Base-by-base conservation (phyloP, 345 rosid species). In the Nasturtium officinale region DNA sequence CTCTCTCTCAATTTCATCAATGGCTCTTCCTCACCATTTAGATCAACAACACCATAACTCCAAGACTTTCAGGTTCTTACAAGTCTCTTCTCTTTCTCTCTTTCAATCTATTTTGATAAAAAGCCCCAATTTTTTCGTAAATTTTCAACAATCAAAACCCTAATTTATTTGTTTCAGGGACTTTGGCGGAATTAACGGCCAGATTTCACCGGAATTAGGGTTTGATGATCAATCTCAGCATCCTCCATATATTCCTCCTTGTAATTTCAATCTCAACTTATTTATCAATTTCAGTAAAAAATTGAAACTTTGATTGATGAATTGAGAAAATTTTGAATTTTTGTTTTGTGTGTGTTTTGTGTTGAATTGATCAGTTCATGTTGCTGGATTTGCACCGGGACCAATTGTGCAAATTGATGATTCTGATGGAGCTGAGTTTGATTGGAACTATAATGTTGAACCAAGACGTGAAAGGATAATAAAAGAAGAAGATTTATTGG, bases 181-280 rank as follows among this genome's bases (percentile, higher is more conserved):
- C 37, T 56, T 85, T 25, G 80, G 69, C 68, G 40, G 83, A 20
- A 73, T 82, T 55, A 88, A 85, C 50, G 79, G 75, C 10, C 93
- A 85, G 85, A 67, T 81, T 82, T 76, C 90, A 13, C 87, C 83
- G 29, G 80, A 80, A 2, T 76, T 78, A 35, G 83, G 75, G 8
- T 85, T 78, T 58, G 77, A 78, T 45, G 89, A 87, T 63, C 88
- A 81, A 56, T 83, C 90, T 68, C 93, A 86, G 38, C 96, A 91
- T 79, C 90, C 91, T 83, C 94, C 97, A 1, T 89, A 89, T 53
- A 69, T 83, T 21, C 96, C 94, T 83, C 90, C 97, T 6, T 87
- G 97, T 92, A 85, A 75, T 43, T 66, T 30, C 45, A 57, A 53
- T 30, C 61, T 9, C n/a, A n/a, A n/a, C n/a, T n/a, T n/a, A n/a